Base-by-base conservation (phyloP, 2,329 filamentous ascomycete genomes). In the Verticillium klebahnii region DNA sequence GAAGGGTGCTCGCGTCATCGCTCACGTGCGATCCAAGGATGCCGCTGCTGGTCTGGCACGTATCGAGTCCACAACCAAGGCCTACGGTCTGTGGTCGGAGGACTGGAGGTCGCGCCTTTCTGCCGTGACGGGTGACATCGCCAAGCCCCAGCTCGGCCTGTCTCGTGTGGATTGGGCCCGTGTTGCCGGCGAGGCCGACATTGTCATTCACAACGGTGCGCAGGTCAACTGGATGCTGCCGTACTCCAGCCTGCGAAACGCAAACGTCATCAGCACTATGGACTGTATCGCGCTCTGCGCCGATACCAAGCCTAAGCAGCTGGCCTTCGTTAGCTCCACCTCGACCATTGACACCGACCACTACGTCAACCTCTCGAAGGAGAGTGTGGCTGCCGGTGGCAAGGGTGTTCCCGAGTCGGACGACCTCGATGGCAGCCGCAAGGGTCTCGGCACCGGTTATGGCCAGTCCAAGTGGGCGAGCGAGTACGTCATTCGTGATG, bases 381-480 rank as follows among this genome's bases (percentile, higher is more conserved):
- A 85, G 60, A 82, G 82, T 61, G 77, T 85, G 36, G 80, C 80
- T 12, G 82, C 83, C 36, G 89, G 90, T 11, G 86, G 85, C 8
- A 80, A 79, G 23, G 85, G 86, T 14, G 83, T 97, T 17, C 80
- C 82, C 23, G 94, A 97, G 73, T 82, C 81, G 0, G 93, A 97
- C 71, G 88, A 94, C 66, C 81, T 97, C 64, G 80, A 85, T 67
- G 92, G 93, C 60, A 93, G 91, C 69, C 83, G 87, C 45, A 87
- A 80, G 59, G 91, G 91, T 36, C 85, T 97, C 1, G 87, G 87
- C 45, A 97, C 91, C 1, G 93, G 94, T 5, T 97, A 97, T 69
- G 93, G 94, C 2, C 93, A 97, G 74, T 87, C 86, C 66, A 97
- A 98, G 78, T 97, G 93, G 93, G 90, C 85, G 6, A 83, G 85